Conservation (phyloP, 2,329 filamentous ascomycete genomes). For the Pseudovirgaria hyperparasitica region DNA sequence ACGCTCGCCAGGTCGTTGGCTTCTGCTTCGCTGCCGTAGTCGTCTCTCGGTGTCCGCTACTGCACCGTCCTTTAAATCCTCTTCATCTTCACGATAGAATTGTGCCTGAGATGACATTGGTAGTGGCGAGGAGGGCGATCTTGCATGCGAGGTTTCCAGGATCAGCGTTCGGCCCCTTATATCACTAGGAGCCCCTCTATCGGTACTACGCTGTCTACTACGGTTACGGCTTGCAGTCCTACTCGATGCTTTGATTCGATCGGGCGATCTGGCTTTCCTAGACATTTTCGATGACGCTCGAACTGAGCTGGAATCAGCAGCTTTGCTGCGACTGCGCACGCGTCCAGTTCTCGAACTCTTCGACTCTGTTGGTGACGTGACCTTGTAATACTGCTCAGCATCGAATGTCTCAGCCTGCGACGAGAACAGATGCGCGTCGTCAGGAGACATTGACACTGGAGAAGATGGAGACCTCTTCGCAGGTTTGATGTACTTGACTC, state of each 20-base stretch:
- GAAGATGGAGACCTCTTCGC: constrained; percentile 83
- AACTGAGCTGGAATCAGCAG: constrained; percentile 16
- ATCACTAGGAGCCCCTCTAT: too few relatives aligned
- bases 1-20: constrained; percentile 33
- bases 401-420: constrained; percentile 34
- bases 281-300: constrained; percentile 23
- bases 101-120: constrained; percentile 54
- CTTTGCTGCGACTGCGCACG: constrained; percentile 20
- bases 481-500: constrained; percentile 56
- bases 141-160: constrained; percentile 42
- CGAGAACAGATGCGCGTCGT: constrained; percentile 45
- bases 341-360: constrained; percentile 21
- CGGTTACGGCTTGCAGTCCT: constrained; percentile 22
- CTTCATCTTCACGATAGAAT: constrained; percentile 39
- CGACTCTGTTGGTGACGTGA: constrained; percentile 23
- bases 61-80: constrained; percentile 45
- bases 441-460: constrained; percentile 86
- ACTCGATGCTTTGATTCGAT: constrained; percentile 20
- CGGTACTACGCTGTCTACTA: constrained; percentile 21
- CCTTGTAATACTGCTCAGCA: constrained; percentile 35
- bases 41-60: constrained; percentile 31
- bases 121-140: constrained; percentile 70
- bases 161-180: too few relatives aligned
- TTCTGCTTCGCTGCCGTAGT: constrained; percentile 38
- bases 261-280: constrained; percentile 22